phyloP scores from a whole-genome alignment of 306 rosid genomes.

The Cicer pinnatifidum region DNA sequence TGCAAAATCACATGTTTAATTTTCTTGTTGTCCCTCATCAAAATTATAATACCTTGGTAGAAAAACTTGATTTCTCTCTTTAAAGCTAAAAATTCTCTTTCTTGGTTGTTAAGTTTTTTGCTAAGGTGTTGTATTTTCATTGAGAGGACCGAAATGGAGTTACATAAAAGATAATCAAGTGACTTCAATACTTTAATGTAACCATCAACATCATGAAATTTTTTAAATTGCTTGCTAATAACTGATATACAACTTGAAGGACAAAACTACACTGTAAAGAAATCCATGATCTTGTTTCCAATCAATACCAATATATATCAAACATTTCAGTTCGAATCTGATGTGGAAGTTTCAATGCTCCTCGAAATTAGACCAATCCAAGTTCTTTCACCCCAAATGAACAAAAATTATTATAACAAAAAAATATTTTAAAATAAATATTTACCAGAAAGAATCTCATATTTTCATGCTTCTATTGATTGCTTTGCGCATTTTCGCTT shows the following conservation, averaged over 20 bases:
- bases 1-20: background rate
- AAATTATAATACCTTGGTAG: background rate
- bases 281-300: background rate
- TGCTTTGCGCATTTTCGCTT: conserved; percentile 40
- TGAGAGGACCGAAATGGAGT: background rate
- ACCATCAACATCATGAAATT: background rate
- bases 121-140: background rate
- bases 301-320: background rate
- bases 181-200: background rate
- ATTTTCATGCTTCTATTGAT: conserved; percentile 33
- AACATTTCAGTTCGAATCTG: background rate
- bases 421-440: background rate
- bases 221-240: background rate
- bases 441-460: conserved; percentile 38
- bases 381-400: conserved; percentile 5
- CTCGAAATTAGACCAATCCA: background rate
- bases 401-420: too few species aligned
- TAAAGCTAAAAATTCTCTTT: background rate
- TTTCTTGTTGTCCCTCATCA: background rate
- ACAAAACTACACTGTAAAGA: background rate
- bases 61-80: background rate
- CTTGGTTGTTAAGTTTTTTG: background rate
- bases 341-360: background rate
- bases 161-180: background rate
- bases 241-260: background rate